Conservation (phyloP, 1,139 yeast genomes). For the Hemisphaericaspora xylofermentans region DNA sequence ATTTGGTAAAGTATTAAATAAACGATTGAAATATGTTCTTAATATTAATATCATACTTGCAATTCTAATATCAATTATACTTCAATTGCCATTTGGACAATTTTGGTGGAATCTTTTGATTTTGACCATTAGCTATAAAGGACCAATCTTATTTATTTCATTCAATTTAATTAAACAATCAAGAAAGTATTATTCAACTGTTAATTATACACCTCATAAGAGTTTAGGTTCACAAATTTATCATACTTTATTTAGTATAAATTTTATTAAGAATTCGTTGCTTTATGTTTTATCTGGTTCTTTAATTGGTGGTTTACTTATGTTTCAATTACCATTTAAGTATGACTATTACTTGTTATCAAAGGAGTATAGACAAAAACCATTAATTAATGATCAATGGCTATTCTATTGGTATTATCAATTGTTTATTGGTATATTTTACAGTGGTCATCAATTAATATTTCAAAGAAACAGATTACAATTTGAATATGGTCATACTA, state of each 20-base stretch:
- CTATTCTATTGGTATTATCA: slow-evolving; percentile 50
- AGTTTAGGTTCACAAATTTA: slow-evolving; percentile 49
- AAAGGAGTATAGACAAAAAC: slow-evolving; percentile 51
- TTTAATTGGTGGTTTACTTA: slow-evolving; percentile 27
- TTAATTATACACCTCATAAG: slow-evolving; percentile 49
- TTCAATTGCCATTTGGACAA: slow-evolving; percentile 28
- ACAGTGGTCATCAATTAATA: slow-evolving; percentile 53
- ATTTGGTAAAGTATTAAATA: slow-evolving; percentile 32
- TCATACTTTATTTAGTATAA: slow-evolving; percentile 44
- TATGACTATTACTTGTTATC: slow-evolving; percentile 37
- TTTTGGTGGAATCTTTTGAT: slow-evolving; percentile 35
- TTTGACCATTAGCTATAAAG: slow-evolving; percentile 25
- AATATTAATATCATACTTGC: slow-evolving; percentile 32
- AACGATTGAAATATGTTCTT: slow-evolving; percentile 37
- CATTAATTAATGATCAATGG: slow-evolving; percentile 62
- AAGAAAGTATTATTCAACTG: slow-evolving; percentile 51
- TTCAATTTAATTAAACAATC: slow-evolving; percentile 43
- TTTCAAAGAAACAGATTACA: slow-evolving; percentile 61
- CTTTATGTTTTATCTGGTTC: slow-evolving; percentile 42
- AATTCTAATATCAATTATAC: slow-evolving; percentile 23
- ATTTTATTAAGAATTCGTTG: slow-evolving; percentile 33
- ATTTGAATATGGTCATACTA: slow-evolving; percentile 47
- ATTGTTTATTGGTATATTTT: slow-evolving; percentile 39
- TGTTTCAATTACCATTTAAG: slow-evolving; percentile 28
- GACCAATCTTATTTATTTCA: slow-evolving; percentile 32